Base-by-base conservation (phyloP, 768 basidiomycete genomes). In the Neoboletus subvelutipes region DNA sequence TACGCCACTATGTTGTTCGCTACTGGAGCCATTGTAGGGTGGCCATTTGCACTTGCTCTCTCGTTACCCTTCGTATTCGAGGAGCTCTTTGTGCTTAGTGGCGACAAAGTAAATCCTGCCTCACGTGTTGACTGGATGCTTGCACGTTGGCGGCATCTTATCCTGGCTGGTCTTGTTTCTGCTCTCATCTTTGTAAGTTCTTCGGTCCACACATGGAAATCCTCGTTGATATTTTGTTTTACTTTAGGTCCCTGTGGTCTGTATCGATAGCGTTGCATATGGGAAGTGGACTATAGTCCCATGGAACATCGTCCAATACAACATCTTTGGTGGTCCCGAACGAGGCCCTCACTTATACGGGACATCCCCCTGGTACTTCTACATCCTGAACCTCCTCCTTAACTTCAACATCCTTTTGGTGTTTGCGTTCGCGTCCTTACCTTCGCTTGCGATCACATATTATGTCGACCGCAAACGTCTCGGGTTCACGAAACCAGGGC, bases 271-370 rank as follows among this genome's bases (percentile, higher is more conserved):
- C 28, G 76, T 86, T 58, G 92, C 89, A 2, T 99, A 98, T 67
- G 92, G 92, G 20, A 86, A 82, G 56, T 76, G 86, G 40, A 79
- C 82, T 6, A 71, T 96, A 53, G 90, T 92, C 3, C 90, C 96
- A 1, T 93, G 92, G 87, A 97, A 98, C 72, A 95, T 98, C 61
- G 73, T 98, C 64, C 78, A 76, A 50, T 98, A 99, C 79, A 99
- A 99, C 72, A 81, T 98, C 59, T 92, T 99, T 72, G 86, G 90
- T 17, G 83, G 84, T 34, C 70, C 83, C 43, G 81, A 83, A 45
- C 85, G 87, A 31, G 94, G 95, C 1, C 94, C 97, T n/a, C 82
- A 86, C 53, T 82, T 99, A 24, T 98, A 98, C 71, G 97, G 97
- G 46, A 94, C 91, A 20, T 87, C 88, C 47, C 91, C 96, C 10